Evolutionary conservation across 352 stramenopile genomes (phyloP).

Genomic region (Globisporangium cederbergense): DNA sequence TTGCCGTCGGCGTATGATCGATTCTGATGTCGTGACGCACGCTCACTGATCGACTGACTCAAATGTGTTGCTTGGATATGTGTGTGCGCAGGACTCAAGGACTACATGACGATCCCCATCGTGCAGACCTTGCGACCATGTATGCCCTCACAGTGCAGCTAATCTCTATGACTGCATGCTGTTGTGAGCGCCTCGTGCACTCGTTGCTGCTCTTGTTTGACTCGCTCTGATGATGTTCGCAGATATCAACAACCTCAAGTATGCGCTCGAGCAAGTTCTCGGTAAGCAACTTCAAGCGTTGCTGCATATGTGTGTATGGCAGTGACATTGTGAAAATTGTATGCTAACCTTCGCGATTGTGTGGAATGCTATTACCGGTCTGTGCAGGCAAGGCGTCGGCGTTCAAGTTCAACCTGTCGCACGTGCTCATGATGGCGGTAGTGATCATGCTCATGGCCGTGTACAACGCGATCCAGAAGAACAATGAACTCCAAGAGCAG

Average conservation of each 20-base stretch:
- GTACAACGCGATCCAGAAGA: conserved; percentile 71
- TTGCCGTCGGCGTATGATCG: background rate
- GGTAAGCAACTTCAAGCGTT: conserved; percentile 19
- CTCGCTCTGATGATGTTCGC: background rate
- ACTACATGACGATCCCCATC: conserved; percentile 67
- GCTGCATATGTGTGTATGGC: background rate
- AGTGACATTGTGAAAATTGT: no score
- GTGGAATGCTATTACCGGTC: background rate
- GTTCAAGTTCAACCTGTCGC: conserved; percentile 80
- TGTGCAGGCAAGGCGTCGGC: conserved; percentile 51
- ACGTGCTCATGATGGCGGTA: conserved; percentile 78
- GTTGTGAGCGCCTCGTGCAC: background rate
- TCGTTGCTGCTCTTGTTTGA: background rate
- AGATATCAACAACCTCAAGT: conserved; percentile 68
- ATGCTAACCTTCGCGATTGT: background rate
- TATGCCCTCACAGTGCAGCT: conserved; percentile 15
- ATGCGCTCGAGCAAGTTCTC: conserved; percentile 68
- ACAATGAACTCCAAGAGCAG: conserved; percentile 71
- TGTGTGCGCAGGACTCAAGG: conserved; percentile 39
- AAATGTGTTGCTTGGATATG: background rate
- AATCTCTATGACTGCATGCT: background rate
- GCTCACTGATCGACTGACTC: background rate
- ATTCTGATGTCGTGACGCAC: background rate
- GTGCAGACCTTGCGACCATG: conserved; percentile 56
- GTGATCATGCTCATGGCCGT: conserved; percentile 75